Base-by-base conservation (phyloP, 148 eudicot genomes). In the Oxyria digyna region DNA sequence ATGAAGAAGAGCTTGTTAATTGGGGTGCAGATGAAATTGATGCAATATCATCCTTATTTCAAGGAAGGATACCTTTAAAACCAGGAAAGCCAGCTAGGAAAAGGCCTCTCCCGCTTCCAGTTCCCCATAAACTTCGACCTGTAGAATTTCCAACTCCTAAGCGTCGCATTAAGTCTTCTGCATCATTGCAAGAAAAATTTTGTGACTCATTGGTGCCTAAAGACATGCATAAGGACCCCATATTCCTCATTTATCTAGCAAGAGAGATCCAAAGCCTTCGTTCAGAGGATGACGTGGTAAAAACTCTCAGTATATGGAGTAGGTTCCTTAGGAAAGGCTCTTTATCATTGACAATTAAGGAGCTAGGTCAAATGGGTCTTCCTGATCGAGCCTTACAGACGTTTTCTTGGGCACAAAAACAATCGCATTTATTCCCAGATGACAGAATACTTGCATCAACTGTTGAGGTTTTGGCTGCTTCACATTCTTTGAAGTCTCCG, bases 281-380 rank as follows among this genome's bases (percentile, higher is more conserved):
- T 43, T 41, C 62, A 2, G 97, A 86, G 55, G 70, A 82, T 73
- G 71, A 76, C 76, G 98, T 79, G 18, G 86, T 92, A 42, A 26
- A n/a, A 20, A 80, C 81, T 79, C 89, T 90, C 13, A 75, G 75
- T 73, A 81, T 79, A 73, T 82, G 84, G 80, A 75, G 82, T 48
- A 74, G 74, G 32, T 87, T 85, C 75, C 84, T 94, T 18, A 78
- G 85, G 18, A 94, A 85, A 69, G 98, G 98, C 35, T 90, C 98
- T 18, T 77, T 94, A 59, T 90, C 97, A 7, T 74, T 94, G 71
- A 90, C 97, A 21, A 71, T 94, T 55, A 78, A 92, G 2, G 98
- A 94, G 67, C 55, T 94, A 67, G 92, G 97, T 20, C 97, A 90
- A 75, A 87, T 88, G 96, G 98, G 89, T 41, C 84, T 87, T 72